Percentiles rank a stretch among this genome's conserved stretches.
phyloP scores from a whole-genome alignment of 768 basidiomycete genomes.

The Mycena maculata region DNA sequence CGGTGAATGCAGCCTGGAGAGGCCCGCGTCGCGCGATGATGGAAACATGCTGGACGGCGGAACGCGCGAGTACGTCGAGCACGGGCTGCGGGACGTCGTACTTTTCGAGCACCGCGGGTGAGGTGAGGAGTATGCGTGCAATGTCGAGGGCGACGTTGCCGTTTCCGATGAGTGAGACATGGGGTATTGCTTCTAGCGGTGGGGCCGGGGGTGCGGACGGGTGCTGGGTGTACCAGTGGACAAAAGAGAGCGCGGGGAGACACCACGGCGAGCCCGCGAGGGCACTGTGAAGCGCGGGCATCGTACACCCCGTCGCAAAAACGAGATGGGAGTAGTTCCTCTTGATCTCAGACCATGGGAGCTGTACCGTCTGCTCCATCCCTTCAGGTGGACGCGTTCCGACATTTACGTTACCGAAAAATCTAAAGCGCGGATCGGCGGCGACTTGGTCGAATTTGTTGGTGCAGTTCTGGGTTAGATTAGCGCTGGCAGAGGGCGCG shows the following conservation, averaged over 20 bases:
- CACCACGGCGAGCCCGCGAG: constrained; percentile 61
- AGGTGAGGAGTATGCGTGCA: constrained; percentile 88
- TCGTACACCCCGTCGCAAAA: constrained; percentile 86
- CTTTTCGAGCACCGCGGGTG: constrained; percentile 66
- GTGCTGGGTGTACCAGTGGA: constrained; percentile 97
- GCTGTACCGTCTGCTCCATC: constrained; percentile 63
- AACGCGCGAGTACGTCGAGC: constrained; percentile 71
- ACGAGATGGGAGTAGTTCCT: constrained; percentile 87
- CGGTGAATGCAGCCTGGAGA: constrained; percentile 88
- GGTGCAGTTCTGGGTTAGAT: constrained; percentile 81
- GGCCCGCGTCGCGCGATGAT: constrained; percentile 91
- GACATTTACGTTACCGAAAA: constrained; percentile 92
- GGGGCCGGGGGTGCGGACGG: constrained; percentile 74
- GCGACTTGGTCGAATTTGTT: constrained; percentile 92
- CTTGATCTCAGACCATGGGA: constrained; percentile 73
- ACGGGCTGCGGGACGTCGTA: constrained; percentile 87
- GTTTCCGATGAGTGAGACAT: constrained; percentile 90
- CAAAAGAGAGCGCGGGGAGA: constrained; percentile 83
- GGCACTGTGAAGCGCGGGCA: constrained; percentile 68
- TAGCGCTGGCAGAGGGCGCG: not conserved
- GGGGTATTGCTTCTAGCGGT: constrained; percentile 69
- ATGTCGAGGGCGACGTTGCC: constrained; percentile 96
- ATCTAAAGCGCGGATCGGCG: constrained; percentile 81
- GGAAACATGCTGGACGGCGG: constrained; percentile 78
- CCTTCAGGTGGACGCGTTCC: constrained; percentile 45